Base-by-base conservation (phyloP, 306 rosid species). In the Nissolia schottii region DNA sequence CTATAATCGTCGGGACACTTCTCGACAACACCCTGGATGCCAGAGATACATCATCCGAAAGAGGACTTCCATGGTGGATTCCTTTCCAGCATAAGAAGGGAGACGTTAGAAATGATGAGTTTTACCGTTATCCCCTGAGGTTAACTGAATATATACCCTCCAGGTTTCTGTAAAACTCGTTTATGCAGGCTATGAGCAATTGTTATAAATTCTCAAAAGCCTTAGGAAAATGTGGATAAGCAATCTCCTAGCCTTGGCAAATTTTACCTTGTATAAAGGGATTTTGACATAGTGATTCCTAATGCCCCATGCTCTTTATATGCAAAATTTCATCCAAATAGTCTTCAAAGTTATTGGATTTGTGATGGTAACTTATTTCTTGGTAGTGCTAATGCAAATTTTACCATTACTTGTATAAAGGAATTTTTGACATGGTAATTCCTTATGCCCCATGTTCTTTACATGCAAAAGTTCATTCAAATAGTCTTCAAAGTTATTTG, bases 41-140 rank as follows among this genome's bases (percentile, higher is more conserved):
- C 1, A 83, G 73, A 64, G 12, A 60, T 2, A 35, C 79, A 6
- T 49, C 23, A 2, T 68, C 16, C 4, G 97, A 94, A 27, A 85
- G 98, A 77, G 98, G 98, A 74, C 16, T 94, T 54, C 85, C 80
- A 66, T 94, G 98, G 98, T 91, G 96, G 96, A 59, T 7, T 54
- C 92, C 97, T 0, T 94, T 87, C 87, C 97, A 91, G 67, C 64
- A 63, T 19, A 89, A 80, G 82, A 79, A 89, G 13, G 98, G 98
- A 60, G 98, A 94, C 70, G 62, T 8, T 68, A 79, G 97, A 82
- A 94, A 80, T 40, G 90, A 80, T 0, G 98, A 94, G 70, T 94
- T 91, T 61, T 94, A 94, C 35, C 78, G 84, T 35, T 84, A 72
- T 22, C 98, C 98, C 38, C 80, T 89, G 1, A 75, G 94, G 66